These are phyloP conservation scores for Boeremia lycopersici DNA, from an alignment of 2,329 filamentous ascomycete genomes.

Conservation along the genomic window DNA sequence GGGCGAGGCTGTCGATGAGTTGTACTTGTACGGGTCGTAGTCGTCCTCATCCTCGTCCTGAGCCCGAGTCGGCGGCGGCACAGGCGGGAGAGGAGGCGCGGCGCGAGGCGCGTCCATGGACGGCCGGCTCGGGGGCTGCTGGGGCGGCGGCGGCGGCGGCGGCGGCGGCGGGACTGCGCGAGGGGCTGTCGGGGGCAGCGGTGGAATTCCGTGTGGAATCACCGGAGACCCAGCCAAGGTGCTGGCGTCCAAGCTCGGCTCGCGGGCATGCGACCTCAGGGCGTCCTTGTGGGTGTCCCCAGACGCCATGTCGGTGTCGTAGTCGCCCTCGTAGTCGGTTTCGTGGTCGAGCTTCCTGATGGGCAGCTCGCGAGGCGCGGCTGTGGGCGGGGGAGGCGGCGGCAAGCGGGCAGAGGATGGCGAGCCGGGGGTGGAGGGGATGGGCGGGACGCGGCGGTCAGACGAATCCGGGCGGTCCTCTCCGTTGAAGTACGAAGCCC, in stretches of 20 bases:
- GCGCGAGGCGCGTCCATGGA: slow-evolving; percentile 70
- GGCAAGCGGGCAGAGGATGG: slow-evolving; percentile 48
- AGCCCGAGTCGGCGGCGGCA: slow-evolving; percentile 68
- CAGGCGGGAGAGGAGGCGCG: slow-evolving; percentile 69
- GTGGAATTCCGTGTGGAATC: slow-evolving; percentile 41
- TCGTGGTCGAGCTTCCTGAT: slow-evolving; percentile 62
- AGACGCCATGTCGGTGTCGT: slow-evolving; percentile 96
- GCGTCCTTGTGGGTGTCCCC: slow-evolving; percentile 93
- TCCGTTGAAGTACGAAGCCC: slow-evolving; percentile 50
- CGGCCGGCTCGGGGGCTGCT: slow-evolving; percentile 61
- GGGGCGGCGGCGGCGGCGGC: slow-evolving; percentile 62
- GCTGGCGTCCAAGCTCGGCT: slow-evolving; percentile 74
- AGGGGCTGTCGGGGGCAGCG: slow-evolving; percentile 44
- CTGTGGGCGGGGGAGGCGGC: slow-evolving; percentile 54
- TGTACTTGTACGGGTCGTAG: slow-evolving; percentile 70
- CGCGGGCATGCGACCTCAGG: slow-evolving; percentile 78
- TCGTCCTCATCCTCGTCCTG: slow-evolving; percentile 55
- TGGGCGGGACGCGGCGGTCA: slow-evolving; percentile 53
- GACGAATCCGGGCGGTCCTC: slow-evolving; percentile 41
- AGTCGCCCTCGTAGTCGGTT: slow-evolving; percentile 96
- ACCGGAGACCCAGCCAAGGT: slow-evolving; percentile 52
- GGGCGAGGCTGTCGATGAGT: slow-evolving; percentile 20
- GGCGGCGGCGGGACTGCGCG: slow-evolving; percentile 59
- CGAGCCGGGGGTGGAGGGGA: slow-evolving; percentile 57
- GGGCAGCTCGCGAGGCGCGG: slow-evolving; percentile 44